Evolutionary conservation across 352 stramenopile species (phyloP).

Genomic region (Phytophthora tubulina): DNA sequence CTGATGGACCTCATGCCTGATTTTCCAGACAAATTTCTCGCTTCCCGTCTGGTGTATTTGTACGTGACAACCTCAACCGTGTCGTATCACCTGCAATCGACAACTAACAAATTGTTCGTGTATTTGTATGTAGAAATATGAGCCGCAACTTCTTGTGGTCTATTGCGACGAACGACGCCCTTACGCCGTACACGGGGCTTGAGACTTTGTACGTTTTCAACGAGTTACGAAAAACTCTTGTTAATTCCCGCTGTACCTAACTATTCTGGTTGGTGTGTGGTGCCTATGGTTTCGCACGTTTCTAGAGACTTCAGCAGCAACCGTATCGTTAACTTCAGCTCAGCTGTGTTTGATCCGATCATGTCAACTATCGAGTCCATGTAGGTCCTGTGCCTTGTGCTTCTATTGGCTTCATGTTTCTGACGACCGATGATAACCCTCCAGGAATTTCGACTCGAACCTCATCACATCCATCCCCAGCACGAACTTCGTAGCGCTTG

Average conservation of each 20-base stretch:
- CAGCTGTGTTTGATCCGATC: conserved; percentile 55
- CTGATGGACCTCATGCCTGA: conserved; percentile 65
- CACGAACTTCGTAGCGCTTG: conserved; percentile 58
- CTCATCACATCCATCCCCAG: conserved; percentile 65
- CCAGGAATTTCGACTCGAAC: conserved; percentile 70
- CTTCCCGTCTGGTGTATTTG: conserved; percentile 53
- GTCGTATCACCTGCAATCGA: too few species aligned
- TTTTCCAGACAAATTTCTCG: conserved; percentile 42
- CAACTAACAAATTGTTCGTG: not conserved
- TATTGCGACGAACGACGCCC: conserved; percentile 58
- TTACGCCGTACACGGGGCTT: conserved; percentile 54
- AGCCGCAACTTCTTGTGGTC: conserved; percentile 74
- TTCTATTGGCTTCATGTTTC: not conserved
- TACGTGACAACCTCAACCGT: conserved; percentile 35
- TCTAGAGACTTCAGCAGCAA: conserved; percentile 69
- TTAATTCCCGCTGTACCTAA: too few species aligned
- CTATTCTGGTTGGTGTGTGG: not conserved
- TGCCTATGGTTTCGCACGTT: too few species aligned
- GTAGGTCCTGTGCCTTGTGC: conserved; percentile 37
- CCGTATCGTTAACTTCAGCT: conserved; percentile 65
- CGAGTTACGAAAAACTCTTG: not conserved
- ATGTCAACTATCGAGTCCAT: conserved; percentile 58
- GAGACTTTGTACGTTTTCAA: conserved; percentile 52
- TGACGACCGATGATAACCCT: not conserved
- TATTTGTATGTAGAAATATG: conserved; percentile 52